Evolutionary conservation across 352 stramenopile genomes (phyloP).

Genomic region (Pythium oligandrum): DNA sequence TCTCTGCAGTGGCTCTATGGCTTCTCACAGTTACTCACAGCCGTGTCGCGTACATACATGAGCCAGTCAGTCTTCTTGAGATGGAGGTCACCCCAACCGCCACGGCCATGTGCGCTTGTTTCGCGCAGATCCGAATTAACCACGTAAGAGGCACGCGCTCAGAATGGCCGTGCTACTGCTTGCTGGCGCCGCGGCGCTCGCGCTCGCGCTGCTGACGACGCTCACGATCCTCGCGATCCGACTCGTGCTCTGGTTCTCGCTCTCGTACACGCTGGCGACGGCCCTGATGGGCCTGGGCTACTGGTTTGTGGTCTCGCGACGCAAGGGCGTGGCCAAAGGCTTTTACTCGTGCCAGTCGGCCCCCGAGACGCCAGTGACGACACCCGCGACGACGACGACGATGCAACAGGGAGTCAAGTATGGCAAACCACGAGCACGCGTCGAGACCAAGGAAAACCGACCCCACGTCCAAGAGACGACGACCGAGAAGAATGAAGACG

Average conservation of each 20-base stretch:
- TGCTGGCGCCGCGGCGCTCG: slow-evolving; percentile 12
- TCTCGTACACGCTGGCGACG: slow-evolving; percentile 20
- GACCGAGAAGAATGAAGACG: too few species aligned
- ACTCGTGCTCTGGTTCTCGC: slow-evolving; percentile 25
- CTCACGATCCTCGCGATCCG: slow-evolving; percentile 21
- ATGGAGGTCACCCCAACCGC: too few species aligned
- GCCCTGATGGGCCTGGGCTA: slow-evolving; percentile 7
- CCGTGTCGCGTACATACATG: not conserved
- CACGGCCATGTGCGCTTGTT: not conserved
- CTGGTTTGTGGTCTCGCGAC: slow-evolving; percentile 21
- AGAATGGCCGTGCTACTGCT: slow-evolving; percentile 28
- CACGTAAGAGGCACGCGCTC: not conserved
- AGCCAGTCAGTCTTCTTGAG: too few species aligned
- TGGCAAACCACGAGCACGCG: too few species aligned
- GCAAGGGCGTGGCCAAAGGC: slow-evolving; percentile 24
- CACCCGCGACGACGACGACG: slow-evolving; percentile 1
- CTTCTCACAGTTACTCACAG: slow-evolving; percentile 14
- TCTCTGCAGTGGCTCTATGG: not conserved
- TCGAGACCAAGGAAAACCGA: too few species aligned
- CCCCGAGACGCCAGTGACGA: slow-evolving; percentile 3
- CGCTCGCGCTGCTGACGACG: slow-evolving; percentile 19
- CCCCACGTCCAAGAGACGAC: too few species aligned
- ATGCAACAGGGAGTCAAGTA: slow-evolving; percentile 14
- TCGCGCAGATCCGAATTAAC: not conserved
- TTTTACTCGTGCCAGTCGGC: slow-evolving; percentile 48